Evolutionary conservation across 257 asterid species (phyloP).

Genomic region (Striga asiatica): DNA sequence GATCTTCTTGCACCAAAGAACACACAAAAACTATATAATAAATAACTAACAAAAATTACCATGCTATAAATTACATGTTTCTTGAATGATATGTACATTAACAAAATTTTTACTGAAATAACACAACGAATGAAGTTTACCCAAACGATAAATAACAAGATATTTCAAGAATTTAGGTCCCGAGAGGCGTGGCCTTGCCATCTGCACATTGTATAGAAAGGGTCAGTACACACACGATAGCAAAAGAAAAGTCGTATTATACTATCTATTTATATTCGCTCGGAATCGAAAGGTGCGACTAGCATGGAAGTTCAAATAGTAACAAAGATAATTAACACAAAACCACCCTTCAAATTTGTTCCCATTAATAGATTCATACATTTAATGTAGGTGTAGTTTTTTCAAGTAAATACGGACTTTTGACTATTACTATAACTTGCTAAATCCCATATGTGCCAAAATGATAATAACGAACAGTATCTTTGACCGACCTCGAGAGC

Average conservation of each 20-base stretch:
- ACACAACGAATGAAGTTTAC: neutral
- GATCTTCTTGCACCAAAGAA: neutral
- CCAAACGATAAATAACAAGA: neutral
- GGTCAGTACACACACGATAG: slow-evolving; percentile 1
- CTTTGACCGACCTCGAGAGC: slow-evolving; percentile 79
- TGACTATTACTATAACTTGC: too few relatives aligned
- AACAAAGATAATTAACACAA: too few relatives aligned
- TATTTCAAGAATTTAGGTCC: slow-evolving; percentile 51
- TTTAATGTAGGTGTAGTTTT: too few relatives aligned
- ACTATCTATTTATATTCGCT: too few relatives aligned
- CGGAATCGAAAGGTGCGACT: too few relatives aligned
- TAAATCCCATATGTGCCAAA: too few relatives aligned
- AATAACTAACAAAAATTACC: neutral
- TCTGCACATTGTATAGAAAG: slow-evolving; percentile 31
- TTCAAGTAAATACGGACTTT: too few relatives aligned
- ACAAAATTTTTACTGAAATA: neutral
- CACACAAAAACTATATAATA: neutral
- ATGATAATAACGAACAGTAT: too few relatives aligned
- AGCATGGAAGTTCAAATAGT: too few relatives aligned
- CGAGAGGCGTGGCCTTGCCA: slow-evolving; percentile 88
- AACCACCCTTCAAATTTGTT: too few relatives aligned
- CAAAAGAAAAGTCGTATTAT: too few relatives aligned
- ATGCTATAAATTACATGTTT: neutral
- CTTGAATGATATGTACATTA: neutral
- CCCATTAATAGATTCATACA: too few relatives aligned